Base-by-base conservation (phyloP, 805 yeast genomes). In the Ogataea populi-albae region DNA sequence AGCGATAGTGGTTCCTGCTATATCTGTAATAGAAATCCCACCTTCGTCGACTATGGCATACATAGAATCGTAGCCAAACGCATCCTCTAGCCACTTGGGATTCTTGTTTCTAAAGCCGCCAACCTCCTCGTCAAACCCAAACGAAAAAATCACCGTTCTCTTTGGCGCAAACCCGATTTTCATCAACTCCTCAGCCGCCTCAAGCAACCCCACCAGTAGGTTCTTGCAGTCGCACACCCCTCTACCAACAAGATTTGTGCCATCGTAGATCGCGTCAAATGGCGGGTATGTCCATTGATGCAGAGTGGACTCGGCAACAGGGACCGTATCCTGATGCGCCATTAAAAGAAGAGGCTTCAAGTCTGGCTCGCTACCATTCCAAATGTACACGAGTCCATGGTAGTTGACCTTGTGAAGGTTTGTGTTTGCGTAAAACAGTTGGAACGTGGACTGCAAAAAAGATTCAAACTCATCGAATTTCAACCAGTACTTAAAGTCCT, bases 241-340 rank as follows among this genome's bases (percentile, higher is more conserved):
- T 31, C 72, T 50, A 8, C 72, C 71, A 53, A 61, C 64, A 6
- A 67, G 37, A 21, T 50, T 46, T 14, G 54, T 54, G 2, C 68
- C 70, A 43, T 66, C 69, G 43, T 52, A 66, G 17, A 50, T 54
- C 1, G 63, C 71, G 3, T 45, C 61, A 34, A 57, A 67, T 4
- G 71, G 71, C 3, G 61, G 62, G 36, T 55, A 55, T 4, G 50
- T 53, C 71, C 72, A 68, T 37, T 66, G 57, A 4, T 43, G 47
- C 15, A 68, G 45, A 1, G 75, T 65, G 9, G 55, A 62, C 4
- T 51, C 44, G 40, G 68, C 69, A 14, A 70, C 69, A 3, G 77
- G 77, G n/a, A 72, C 77, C 2, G 65, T 68, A 44, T 73, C 77
- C 41, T 71, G 75, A 46, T 72, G 78, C 4, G 73, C 76, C 47